Conservation (phyloP, 2,329 filamentous ascomycete genomes). For the Aspergillus ibericus region DNA sequence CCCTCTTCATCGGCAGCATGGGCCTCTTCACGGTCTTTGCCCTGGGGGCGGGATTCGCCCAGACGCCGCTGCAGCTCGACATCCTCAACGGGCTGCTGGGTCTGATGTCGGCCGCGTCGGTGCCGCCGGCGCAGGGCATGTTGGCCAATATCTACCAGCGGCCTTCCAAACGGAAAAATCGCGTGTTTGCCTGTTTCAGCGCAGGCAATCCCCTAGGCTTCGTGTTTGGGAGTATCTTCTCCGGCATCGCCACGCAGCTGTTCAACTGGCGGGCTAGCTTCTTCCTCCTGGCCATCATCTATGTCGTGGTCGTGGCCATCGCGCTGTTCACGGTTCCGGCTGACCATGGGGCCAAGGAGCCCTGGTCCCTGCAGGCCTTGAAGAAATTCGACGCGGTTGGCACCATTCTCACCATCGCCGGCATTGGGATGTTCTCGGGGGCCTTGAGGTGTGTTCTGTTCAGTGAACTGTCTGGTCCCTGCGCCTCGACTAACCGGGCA, state of each 20-base stretch:
- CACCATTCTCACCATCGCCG: constrained; percentile 61
- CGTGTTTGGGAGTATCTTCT: constrained; percentile 59
- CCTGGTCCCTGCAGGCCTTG: background rate
- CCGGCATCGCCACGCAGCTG: constrained; percentile 61
- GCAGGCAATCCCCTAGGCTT: constrained; percentile 60
- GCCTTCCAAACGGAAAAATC: constrained; percentile 63
- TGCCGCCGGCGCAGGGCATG: constrained; percentile 64
- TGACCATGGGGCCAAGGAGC: constrained; percentile 41
- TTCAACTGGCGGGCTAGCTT: constrained; percentile 66
- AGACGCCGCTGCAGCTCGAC: constrained; percentile 59
- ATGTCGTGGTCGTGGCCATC: constrained; percentile 58
- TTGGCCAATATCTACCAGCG: constrained; percentile 64
- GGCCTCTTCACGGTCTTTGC: constrained; percentile 58
- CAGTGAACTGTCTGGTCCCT: background rate
- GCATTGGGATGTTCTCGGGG: constrained; percentile 65
- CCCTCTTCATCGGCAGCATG: constrained; percentile 61
- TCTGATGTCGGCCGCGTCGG: constrained; percentile 62
- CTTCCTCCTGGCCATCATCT: constrained; percentile 63
- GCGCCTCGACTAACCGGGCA: constrained; percentile 1
- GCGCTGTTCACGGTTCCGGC: constrained; percentile 63
- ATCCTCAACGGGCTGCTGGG: constrained; percentile 65
- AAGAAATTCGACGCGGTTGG: constrained; percentile 60
- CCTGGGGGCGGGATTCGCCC: constrained; percentile 61
- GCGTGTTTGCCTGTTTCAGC: constrained; percentile 63
- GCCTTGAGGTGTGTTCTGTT: constrained; percentile 47